Conservation (phyloP, 805 yeast species). For the Citeromyces nyonsensis region DNA sequence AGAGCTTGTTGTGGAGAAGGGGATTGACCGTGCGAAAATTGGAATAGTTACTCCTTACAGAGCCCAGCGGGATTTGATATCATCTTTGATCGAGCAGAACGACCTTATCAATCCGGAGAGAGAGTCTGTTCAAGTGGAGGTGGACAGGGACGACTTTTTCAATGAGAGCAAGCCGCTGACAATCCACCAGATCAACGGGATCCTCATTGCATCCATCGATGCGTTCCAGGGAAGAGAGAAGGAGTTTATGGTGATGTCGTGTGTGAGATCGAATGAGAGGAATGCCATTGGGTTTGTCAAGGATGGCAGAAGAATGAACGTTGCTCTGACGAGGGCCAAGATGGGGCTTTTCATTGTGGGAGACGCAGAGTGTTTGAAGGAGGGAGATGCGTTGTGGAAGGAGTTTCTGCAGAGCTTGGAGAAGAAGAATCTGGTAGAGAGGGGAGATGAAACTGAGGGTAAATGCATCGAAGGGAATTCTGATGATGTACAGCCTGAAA, state of each 20-base stretch:
- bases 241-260: conserved; percentile 32
- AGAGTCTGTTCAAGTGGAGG: too few relatives aligned
- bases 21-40: conserved; percentile 65
- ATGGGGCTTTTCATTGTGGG: conserved; percentile 74
- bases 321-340: conserved; percentile 79
- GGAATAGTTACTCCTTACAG: conserved; percentile 93
- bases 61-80: conserved; percentile 84
- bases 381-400: too few relatives aligned
- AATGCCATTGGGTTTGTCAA: conserved; percentile 70
- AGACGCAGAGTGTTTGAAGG: too few relatives aligned
- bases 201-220: conserved; percentile 70
- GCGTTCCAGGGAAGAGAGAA: conserved; percentile 49
- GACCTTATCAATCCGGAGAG: too few relatives aligned
- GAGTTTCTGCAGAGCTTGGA: too few relatives aligned
- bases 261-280: conserved; percentile 52
- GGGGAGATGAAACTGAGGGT: too few relatives aligned
- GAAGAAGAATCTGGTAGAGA: too few relatives aligned
- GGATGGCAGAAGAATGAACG: conserved; percentile 79
- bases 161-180: too few relatives aligned
- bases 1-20: conserved; percentile 48
- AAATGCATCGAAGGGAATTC: too few relatives aligned
- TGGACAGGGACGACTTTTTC: conserved; percentile 42
- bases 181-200: too few relatives aligned
- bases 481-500: too few relatives aligned
- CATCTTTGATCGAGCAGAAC: too few relatives aligned